Percentiles rank a stretch among this genome's conserved stretches.
These are phyloP conservation scores for Eucalyptus erythrocorys DNA, from an alignment of 345 rosid genomes.

Conservation along the genomic window DNA sequence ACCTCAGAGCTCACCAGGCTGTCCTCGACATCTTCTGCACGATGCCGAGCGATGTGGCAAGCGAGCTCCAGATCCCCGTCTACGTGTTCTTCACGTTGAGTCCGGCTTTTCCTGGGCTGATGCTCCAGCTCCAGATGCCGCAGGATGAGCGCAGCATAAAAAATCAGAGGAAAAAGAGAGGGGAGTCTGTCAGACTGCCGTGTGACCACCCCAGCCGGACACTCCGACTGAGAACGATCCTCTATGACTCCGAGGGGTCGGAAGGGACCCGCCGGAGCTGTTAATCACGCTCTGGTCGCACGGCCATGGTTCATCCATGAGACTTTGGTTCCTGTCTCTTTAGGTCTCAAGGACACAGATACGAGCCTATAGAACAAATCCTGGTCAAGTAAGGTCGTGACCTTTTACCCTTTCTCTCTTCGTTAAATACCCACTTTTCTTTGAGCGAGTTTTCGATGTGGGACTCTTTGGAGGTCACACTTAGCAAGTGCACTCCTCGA, in stretches of 20 bases:
- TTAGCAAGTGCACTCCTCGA: background rate
- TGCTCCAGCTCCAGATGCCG: background rate
- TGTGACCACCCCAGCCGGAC: background rate
- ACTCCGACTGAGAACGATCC: background rate
- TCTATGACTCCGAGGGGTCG: background rate
- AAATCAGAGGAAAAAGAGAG: too few species aligned
- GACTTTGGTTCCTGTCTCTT: background rate
- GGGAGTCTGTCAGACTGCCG: background rate
- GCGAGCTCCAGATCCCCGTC: conserved; percentile 21
- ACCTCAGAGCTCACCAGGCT: conserved; percentile 29
- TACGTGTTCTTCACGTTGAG: conserved; percentile 31
- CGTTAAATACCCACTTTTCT: background rate
- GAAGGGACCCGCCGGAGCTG: background rate
- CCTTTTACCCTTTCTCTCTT: background rate
- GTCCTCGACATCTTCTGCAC: conserved; percentile 44
- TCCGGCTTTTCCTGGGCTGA: conserved; percentile 17
- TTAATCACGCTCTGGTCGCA: background rate
- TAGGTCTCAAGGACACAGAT: background rate
- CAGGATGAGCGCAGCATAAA: too few species aligned
- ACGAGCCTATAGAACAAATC: background rate
- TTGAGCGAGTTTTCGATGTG: background rate
- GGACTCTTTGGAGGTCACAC: background rate
- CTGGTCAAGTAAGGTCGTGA: background rate
- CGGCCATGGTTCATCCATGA: background rate
- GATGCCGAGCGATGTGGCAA: conserved; percentile 22